These are phyloP conservation scores for Glonium stellatum DNA, from an alignment of 495 filamentous ascomycete genomes.

Conservation along the genomic window DNA sequence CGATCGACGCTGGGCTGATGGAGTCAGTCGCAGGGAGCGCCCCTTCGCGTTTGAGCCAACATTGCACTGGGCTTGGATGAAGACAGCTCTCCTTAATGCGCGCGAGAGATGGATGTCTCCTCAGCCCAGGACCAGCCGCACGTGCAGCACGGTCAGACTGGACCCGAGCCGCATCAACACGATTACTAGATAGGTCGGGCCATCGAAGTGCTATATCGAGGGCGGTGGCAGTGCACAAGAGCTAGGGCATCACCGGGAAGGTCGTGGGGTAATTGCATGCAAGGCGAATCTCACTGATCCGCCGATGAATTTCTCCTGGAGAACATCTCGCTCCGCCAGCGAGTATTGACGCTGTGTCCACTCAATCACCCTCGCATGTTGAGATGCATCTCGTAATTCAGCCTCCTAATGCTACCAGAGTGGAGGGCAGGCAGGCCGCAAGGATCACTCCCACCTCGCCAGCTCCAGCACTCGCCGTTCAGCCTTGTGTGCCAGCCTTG, in stretches of 20 bases:
- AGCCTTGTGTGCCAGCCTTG: not conserved
- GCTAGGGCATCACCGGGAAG: not conserved
- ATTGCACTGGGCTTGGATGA: slow-evolving; percentile 7
- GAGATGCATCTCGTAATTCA: not conserved
- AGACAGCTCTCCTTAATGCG: slow-evolving; percentile 5
- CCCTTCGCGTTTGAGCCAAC: slow-evolving; percentile 16
- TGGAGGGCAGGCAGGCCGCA: not conserved
- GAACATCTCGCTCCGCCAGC: not conserved
- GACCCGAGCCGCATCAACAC: slow-evolving; percentile 1
- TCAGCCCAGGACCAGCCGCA: slow-evolving; percentile 22
- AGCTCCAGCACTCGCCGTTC: not conserved
- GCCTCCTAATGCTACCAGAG: not conserved
- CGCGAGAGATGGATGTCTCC: slow-evolving; percentile 1
- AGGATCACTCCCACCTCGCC: not conserved
- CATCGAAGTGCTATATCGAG: slow-evolving; percentile 11
- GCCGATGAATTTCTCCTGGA: not conserved
- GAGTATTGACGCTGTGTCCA: no score
- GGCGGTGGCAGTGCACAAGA: slow-evolving; percentile 26
- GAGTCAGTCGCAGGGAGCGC: slow-evolving; percentile 3
- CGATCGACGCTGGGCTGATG: slow-evolving; percentile 13
- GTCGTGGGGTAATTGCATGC: slow-evolving; percentile 1
- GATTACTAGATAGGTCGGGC: slow-evolving; percentile 1
- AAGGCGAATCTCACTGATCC: not conserved
- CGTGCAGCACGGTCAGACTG: slow-evolving; percentile 14
- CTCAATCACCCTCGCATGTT: not conserved